phyloP scores from a whole-genome alignment of 306 rosid genomes.

The Mucuna pruriens region DNA sequence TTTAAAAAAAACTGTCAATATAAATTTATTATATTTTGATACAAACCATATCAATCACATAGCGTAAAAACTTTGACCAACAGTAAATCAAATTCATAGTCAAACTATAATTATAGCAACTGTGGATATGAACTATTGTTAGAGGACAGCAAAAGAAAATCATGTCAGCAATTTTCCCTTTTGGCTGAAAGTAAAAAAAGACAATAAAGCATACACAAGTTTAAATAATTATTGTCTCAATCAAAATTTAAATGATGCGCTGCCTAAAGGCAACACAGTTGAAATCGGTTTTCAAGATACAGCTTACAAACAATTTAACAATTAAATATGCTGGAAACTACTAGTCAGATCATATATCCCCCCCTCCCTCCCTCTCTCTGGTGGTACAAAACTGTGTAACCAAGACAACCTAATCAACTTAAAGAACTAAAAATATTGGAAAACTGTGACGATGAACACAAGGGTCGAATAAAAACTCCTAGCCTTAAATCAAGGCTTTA shows the following conservation, averaged over 20 bases:
- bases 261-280: conserved; percentile 48
- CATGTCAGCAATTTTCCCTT: neutral
- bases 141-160: neutral
- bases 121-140: neutral
- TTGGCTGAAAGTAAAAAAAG: neutral
- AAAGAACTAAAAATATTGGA: conserved; percentile 39
- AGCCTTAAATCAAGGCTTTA: conserved; percentile 50
- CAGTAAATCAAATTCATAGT: neutral
- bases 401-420: conserved; percentile 53
- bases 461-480: conserved; percentile 45
- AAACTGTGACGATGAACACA: conserved; percentile 50
- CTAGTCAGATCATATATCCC: conserved; percentile 35
- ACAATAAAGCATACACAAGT: neutral
- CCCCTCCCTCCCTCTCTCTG: neutral
- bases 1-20: neutral
- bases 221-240: conserved; percentile 42
- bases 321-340: conserved; percentile 33
- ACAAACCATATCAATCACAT: neutral
- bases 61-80: neutral
- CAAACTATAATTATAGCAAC: neutral
- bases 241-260: conserved; percentile 52
- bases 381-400: conserved; percentile 66
- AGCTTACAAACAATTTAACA: conserved; percentile 43
- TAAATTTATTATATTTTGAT: neutral
- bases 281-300: conserved; percentile 37